phyloP scores from a whole-genome alignment of 2,329 filamentous ascomycete genomes.

The Lomentospora prolificans region DNA sequence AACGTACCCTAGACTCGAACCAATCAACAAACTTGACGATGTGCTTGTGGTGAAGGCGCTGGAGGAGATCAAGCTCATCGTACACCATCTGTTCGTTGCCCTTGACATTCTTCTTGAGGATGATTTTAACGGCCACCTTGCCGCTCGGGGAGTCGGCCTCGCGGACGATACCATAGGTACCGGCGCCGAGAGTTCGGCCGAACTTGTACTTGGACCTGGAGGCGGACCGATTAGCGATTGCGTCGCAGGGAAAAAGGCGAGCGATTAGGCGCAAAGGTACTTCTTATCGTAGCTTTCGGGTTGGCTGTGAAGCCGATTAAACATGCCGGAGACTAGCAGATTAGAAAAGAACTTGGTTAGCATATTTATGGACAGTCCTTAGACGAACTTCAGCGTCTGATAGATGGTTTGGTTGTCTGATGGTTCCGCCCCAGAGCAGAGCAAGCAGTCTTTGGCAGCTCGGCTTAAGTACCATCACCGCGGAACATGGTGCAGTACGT shows the following conservation, averaged over 20 bases:
- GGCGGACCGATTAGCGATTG: conserved; percentile 16
- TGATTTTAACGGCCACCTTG: conserved; percentile 95
- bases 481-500: background rate
- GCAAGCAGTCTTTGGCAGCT: background rate
- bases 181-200: conserved; percentile 86
- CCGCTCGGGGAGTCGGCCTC: conserved; percentile 79
- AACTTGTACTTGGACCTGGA: conserved; percentile 77
- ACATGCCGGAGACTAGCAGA: conserved; percentile 69
- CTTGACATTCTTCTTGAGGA: conserved; percentile 98
- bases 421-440: background rate
- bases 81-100: conserved; percentile 98
- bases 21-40: conserved; percentile 97
- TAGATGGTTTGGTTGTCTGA: background rate
- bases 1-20: conserved; percentile 88
- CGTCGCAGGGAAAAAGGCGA: background rate
- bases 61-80: conserved; percentile 90
- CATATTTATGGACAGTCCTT: background rate
- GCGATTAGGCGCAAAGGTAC: conserved; percentile 35
- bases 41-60: conserved; percentile 82
- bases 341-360: background rate
- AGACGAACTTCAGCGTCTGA: background rate
- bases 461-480: background rate
- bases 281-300: conserved; percentile 99
- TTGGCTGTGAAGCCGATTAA: conserved; percentile 93
- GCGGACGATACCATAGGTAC: conserved; percentile 95